Evolutionary conservation across 139 green algal species (phyloP).

Genomic region (Coelastrella sp.): DNA sequence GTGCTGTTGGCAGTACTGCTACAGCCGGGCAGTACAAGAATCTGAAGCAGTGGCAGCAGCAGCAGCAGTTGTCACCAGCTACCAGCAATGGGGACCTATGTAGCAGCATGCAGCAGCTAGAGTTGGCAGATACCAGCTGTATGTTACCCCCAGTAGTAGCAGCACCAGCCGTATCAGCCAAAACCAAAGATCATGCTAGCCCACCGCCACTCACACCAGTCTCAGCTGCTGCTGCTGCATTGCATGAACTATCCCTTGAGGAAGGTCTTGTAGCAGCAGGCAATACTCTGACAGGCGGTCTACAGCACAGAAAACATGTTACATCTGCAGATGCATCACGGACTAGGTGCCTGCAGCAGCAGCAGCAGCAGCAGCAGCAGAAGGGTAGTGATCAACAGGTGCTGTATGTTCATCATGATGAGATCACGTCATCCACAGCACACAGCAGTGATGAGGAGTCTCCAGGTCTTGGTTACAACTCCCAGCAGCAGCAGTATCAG

Average conservation of each 20-base stretch:
- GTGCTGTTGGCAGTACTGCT: not conserved
- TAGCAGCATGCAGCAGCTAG: slow-evolving; percentile 1
- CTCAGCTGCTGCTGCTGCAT: not conserved
- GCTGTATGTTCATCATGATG: not conserved
- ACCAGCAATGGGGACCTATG: not conserved
- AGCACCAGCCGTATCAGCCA: not conserved
- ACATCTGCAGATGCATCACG: too few species aligned
- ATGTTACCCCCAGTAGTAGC: not conserved
- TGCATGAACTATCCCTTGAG: not conserved
- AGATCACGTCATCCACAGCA: too few species aligned
- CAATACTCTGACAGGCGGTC: not conserved
- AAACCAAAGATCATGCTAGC: not conserved
- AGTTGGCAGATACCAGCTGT: not conserved
- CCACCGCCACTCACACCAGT: not conserved
- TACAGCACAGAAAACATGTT: slow-evolving; percentile 7
- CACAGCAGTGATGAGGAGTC: not conserved
- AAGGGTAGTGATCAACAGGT: not conserved
- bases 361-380: not conserved
- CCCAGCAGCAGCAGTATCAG: not conserved
- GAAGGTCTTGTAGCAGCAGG: not conserved
- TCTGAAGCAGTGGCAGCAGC: slow-evolving; percentile 13
- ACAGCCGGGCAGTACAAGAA: too few species aligned
- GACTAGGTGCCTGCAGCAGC: too few species aligned
- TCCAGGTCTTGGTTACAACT: not conserved
- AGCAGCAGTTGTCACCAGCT: too few species aligned